Evolutionary conservation across 1,284 basidiomycete genomes (phyloP).

Genomic region (Chalciporus sp.): DNA sequence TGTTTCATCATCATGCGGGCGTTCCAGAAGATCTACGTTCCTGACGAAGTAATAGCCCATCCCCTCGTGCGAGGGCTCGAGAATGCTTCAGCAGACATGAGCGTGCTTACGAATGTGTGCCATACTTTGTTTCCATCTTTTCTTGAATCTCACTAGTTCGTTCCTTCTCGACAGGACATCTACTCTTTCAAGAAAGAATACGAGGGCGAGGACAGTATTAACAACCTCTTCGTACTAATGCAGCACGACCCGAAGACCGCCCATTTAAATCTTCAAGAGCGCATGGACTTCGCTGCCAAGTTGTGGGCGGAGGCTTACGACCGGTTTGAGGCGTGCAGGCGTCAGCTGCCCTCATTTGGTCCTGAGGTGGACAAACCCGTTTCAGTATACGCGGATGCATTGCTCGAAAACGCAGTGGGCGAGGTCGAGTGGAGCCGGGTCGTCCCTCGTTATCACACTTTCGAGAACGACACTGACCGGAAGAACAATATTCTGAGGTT

Average conservation of each 20-base stretch:
- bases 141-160: background rate
- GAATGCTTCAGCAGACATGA: conserved; percentile 28
- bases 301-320: conserved; percentile 18
- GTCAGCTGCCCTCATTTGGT: conserved; percentile 20
- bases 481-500: conserved; percentile 24
- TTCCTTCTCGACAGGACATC: conserved; percentile 26
- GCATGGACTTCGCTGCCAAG: conserved; percentile 16
- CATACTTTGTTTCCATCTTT: background rate
- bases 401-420: conserved; percentile 28
- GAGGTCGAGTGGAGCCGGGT: conserved; percentile 33
- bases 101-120: conserved; percentile 30
- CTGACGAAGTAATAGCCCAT: conserved; percentile 24
- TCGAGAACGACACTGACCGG: conserved; percentile 25
- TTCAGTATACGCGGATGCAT: conserved; percentile 26
- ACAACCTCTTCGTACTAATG: conserved; percentile 29
- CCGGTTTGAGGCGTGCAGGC: conserved; percentile 24
- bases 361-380: conserved; percentile 19
- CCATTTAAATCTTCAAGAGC: conserved; percentile 20
- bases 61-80: conserved; percentile 30
- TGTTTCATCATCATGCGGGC: conserved; percentile 31
- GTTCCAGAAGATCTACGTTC: conserved; percentile 25
- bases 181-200: conserved; percentile 34
- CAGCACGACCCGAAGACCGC: conserved; percentile 18
- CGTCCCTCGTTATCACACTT: conserved; percentile 31
- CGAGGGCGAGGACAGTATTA: conserved; percentile 27